These are phyloP conservation scores for Penstemon newberryi DNA, from an alignment of 257 asterid species.

Conservation along the genomic window DNA sequence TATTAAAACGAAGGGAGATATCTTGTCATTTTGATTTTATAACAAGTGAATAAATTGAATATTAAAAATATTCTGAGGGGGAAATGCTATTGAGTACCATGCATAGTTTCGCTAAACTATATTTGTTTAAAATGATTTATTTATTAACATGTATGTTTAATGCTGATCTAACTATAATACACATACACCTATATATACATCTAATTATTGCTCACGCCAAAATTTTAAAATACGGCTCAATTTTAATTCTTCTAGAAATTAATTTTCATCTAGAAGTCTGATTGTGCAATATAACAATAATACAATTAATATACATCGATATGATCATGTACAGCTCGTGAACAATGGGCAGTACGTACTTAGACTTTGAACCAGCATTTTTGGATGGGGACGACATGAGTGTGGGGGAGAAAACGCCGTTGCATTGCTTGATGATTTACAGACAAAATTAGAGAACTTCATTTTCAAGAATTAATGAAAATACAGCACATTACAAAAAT, in stretches of 20 bases:
- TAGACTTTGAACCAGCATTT: slow-evolving; percentile 29
- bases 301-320: neutral
- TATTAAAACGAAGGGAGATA: too few species aligned
- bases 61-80: too few species aligned
- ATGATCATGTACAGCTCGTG: slow-evolving; percentile 18
- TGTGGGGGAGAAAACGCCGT: slow-evolving; percentile 31
- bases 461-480: slow-evolving; percentile 43
- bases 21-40: too few species aligned
- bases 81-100: too few species aligned
- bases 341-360: neutral
- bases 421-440: slow-evolving; percentile 27
- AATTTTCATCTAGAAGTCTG: slow-evolving; percentile 12
- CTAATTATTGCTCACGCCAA: too few species aligned
- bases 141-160: too few species aligned
- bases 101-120: too few species aligned
- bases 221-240: neutral
- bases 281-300: neutral
- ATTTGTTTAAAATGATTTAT: too few species aligned
- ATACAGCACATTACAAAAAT: neutral
- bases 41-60: too few species aligned
- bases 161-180: too few species aligned
- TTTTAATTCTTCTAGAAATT: too few species aligned
- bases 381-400: slow-evolving; percentile 33
- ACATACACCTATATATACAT: too few species aligned
- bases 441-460: slow-evolving; percentile 53